Base-by-base conservation (phyloP, 108 stramenopile genomes). In the Cyclotella baltica region DNA sequence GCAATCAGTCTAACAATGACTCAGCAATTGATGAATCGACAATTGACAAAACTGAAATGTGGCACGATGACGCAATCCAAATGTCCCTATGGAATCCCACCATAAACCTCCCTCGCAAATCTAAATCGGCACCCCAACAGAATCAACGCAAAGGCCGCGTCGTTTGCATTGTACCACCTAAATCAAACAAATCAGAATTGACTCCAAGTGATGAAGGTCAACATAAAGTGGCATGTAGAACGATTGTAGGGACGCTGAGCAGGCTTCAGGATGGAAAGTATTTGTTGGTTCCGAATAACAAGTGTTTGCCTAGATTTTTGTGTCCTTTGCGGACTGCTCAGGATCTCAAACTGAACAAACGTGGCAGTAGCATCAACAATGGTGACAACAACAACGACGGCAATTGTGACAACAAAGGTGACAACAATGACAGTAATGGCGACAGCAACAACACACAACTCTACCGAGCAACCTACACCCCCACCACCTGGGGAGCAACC, bases 11-110 rank as follows among this genome's bases (percentile, higher is more conserved):
- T n/a, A n/a, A n/a, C n/a, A 3, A 1, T 28, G 23, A 50, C 19
- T 46, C 73, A 25, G 50, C 36, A 3, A 0, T 15, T 38, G 51
- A 22, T 51, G 46, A 37, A 19, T 6, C 15, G 23, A 0, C 28
- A 28, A 43, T 72, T 15, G 65, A 55, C 9, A 40, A 81, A 22
- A 70, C 69, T 20, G 72, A 64, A 11, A 89, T 77, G 66, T 95
- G 94, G 94, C 92, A 93, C 47, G 92, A 95, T 37, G 92, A 95
- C 70, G 71, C 55, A 30, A 70, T 82, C 2, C 94, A 95, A 81
- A 83, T 86, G 40, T 66, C 67, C n/a, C 80, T 95, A 0, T 95
- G 94, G 94, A 85, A 92, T 77, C 94, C 94, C 31, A 70, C 87
- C 0, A 83, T 95, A 18, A 78, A 87, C 52, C 76, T 93, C 29